Evolutionary conservation across 169 alveolate species (phyloP).

Genomic region (Blepharisma undulans): DNA sequence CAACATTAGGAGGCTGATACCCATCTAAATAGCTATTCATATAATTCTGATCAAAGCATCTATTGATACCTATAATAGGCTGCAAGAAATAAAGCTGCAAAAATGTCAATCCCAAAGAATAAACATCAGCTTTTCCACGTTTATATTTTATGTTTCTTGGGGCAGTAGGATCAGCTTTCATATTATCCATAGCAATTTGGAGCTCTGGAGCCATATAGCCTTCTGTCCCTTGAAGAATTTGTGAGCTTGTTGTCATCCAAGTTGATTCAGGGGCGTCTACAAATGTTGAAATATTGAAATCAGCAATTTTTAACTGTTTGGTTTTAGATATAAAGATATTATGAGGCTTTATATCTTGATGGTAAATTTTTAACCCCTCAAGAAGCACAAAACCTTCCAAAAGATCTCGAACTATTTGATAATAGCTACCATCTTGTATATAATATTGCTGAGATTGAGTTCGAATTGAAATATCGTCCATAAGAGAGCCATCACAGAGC

Average conservation of each 20-base stretch:
- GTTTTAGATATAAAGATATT: not conserved
- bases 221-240: slow-evolving; percentile 16
- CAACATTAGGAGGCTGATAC: not conserved
- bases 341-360: slow-evolving; percentile 30
- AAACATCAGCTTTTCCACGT: slow-evolving; percentile 54
- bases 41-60: not conserved
- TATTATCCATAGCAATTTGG: not conserved
- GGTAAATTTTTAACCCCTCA: not conserved
- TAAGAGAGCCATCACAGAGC: not conserved
- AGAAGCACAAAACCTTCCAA: not conserved
- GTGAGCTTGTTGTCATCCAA: not conserved
- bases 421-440: not conserved
- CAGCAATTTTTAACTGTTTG: not conserved
- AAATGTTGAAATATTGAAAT: not conserved
- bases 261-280: not conserved
- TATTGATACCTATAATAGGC: not conserved
- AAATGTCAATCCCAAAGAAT: slow-evolving; percentile 53
- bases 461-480: not conserved
- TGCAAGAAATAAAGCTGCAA: slow-evolving; percentile 35
- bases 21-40: not conserved
- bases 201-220: slow-evolving; percentile 36
- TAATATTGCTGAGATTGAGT: not conserved
- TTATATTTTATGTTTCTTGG: slow-evolving; percentile 54
- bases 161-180: not conserved
- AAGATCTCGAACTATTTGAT: not conserved